Evolutionary conservation across 768 basidiomycete species (phyloP).

Genomic region (Psilocybe sp.): DNA sequence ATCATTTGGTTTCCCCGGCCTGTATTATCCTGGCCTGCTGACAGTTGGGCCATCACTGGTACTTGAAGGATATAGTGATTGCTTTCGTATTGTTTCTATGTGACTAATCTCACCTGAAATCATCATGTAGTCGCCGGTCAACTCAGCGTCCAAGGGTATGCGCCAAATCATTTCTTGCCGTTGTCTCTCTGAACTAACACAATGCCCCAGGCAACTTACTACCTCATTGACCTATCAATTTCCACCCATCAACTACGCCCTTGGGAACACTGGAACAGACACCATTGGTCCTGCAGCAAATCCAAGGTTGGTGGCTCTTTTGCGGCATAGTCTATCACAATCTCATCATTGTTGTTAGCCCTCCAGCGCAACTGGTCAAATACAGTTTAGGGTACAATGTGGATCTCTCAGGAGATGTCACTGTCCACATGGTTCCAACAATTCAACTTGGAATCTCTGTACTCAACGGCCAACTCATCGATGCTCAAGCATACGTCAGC

Average conservation of each 20-base stretch:
- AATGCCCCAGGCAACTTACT: too few relatives aligned
- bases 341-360: too few relatives aligned
- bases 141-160: too few relatives aligned
- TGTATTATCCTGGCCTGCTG: constrained; percentile 1
- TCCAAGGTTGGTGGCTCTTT: too few relatives aligned
- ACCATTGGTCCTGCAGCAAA: too few relatives aligned
- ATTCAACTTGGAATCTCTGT: constrained; percentile 22
- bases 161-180: too few relatives aligned
- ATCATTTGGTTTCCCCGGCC: constrained; percentile 1
- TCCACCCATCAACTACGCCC: too few relatives aligned
- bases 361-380: too few relatives aligned
- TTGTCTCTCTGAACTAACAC: too few relatives aligned
- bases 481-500: constrained; percentile 19
- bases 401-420: constrained; percentile 19
- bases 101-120: background rate
- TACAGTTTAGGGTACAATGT: constrained; percentile 17
- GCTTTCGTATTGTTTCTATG: background rate
- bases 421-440: constrained; percentile 19
- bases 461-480: constrained; percentile 20
- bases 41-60: constrained; percentile 3
- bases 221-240: too few relatives aligned
- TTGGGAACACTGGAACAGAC: too few relatives aligned
- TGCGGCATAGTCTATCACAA: too few relatives aligned
- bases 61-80: constrained; percentile 2
- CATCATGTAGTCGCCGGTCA: background rate